Percentiles rank a stretch among this genome's conserved stretches.
Evolutionary conservation across 768 basidiomycete species (phyloP).

Genomic region (Hypholoma fasciculare): DNA sequence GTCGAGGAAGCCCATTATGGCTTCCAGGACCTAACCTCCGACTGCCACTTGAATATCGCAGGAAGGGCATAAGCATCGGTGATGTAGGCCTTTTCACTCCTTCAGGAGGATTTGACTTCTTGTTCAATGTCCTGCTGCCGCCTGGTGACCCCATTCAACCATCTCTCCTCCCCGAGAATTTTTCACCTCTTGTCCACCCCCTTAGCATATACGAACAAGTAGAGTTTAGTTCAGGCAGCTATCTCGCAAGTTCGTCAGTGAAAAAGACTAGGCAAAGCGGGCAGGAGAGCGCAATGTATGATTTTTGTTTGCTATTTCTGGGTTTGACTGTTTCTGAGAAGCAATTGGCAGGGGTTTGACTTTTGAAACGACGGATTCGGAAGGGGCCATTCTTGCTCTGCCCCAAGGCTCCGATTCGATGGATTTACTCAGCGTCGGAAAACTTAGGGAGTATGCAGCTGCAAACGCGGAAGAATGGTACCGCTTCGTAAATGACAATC

Average conservation of each 20-base stretch:
- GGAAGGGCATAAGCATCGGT: conserved; percentile 14
- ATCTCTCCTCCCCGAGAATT: neutral
- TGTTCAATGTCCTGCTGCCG: conserved; percentile 18
- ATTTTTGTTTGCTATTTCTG: too few species aligned
- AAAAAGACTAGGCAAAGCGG: neutral
- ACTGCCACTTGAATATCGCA: conserved; percentile 13
- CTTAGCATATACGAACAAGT: conserved; percentile 2
- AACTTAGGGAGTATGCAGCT: conserved; percentile 14
- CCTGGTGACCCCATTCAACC: conserved; percentile 11
- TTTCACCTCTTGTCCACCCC: too few species aligned
- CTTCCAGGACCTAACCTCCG: conserved; percentile 13
- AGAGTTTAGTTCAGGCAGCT: conserved; percentile 6
- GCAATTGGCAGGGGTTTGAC: conserved; percentile 7
- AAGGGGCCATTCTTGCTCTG: conserved; percentile 21
- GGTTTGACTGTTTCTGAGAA: too few species aligned
- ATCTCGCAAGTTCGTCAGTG: conserved; percentile 12
- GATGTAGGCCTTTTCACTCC: conserved; percentile 20
- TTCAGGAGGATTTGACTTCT: conserved; percentile 16
- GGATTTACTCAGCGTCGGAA: conserved; percentile 6
- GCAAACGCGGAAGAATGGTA: conserved; percentile 19
- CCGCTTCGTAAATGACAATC: conserved; percentile 7
- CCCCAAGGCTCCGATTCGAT: conserved; percentile 16
- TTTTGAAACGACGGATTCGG: conserved; percentile 13
- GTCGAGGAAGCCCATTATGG: conserved; percentile 18
- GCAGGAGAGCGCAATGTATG: conserved; percentile 1